Evolutionary conservation across 257 asterid species (phyloP).

Genomic region (Jasminum sambac): DNA sequence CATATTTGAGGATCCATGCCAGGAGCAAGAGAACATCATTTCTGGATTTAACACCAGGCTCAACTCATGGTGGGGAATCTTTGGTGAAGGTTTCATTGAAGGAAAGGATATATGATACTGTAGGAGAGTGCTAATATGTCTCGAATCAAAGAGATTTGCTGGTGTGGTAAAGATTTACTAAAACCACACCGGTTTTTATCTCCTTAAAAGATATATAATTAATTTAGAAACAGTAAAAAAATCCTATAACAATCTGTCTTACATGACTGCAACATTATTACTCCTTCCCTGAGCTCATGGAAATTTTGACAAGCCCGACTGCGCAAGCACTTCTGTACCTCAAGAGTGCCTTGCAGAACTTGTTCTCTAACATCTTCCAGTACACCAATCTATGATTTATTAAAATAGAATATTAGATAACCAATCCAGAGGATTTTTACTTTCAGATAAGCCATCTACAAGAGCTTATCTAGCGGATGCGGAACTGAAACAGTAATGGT

Average conservation of each 20-base stretch:
- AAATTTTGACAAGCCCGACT: conserved; percentile 59
- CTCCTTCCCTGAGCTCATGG: conserved; percentile 63
- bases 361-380: conserved; percentile 73
- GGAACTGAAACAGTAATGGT: not conserved
- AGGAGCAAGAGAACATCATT: not conserved
- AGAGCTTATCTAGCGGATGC: not conserved
- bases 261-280: conserved; percentile 79
- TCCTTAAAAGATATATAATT: conserved; percentile 6
- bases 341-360: conserved; percentile 66
- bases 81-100: not conserved
- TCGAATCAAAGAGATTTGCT: not conserved
- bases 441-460: not conserved
- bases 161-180: conserved; percentile 3
- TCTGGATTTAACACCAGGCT: not conserved
- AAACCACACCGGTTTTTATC: conserved; percentile 11
- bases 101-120: conserved; percentile 1
- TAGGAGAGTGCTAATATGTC: not conserved
- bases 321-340: conserved; percentile 66
- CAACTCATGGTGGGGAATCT: not conserved
- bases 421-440: not conserved
- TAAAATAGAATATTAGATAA: conserved; percentile 28
- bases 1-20: not conserved
- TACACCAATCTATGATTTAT: conserved; percentile 58
- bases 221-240: conserved; percentile 14
- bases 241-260: conserved; percentile 27